A percentile compares a stretch with the other conserved stretches of the same genome.
Evolutionary conservation across 1,284 basidiomycete species (phyloP).

Genomic region (Fomitopsis palustris): DNA sequence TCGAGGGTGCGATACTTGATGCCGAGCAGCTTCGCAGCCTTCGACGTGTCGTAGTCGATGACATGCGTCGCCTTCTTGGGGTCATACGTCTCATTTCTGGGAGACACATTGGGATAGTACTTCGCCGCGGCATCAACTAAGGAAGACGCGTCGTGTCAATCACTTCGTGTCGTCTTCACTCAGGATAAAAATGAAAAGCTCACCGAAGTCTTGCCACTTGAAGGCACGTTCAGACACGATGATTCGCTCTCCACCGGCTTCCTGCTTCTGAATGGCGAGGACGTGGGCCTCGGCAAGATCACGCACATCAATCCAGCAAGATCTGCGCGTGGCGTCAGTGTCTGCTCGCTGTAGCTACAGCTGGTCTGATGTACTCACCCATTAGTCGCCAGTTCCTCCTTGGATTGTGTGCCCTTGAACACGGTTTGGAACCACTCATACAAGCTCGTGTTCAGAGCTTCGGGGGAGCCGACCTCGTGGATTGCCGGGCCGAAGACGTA

Average conservation of each 20-base stretch:
- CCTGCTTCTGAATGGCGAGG: conserved; percentile 35
- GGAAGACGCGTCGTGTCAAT: not conserved
- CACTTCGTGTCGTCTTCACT: not conserved
- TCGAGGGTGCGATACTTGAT: conserved; percentile 43
- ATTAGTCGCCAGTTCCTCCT: conserved; percentile 12
- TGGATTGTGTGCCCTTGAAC: conserved; percentile 23
- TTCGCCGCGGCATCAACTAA: conserved; percentile 13
- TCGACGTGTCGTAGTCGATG: conserved; percentile 29
- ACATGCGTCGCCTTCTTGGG: conserved; percentile 27
- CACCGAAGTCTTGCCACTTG: conserved; percentile 32
- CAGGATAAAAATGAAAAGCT: not conserved
- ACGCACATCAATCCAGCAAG: conserved; percentile 34
- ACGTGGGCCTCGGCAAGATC: conserved; percentile 46
- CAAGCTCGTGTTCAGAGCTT: conserved; percentile 52
- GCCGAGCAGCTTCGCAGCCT: conserved; percentile 42
- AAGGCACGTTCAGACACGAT: conserved; percentile 30
- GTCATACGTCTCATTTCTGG: conserved; percentile 19
- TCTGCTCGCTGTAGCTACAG: too few species aligned
- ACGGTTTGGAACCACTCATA: conserved; percentile 32
- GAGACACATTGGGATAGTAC: conserved; percentile 17
- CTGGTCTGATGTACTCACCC: conserved; percentile 12
- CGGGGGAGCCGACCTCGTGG: conserved; percentile 48
- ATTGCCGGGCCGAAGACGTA: conserved; percentile 45
- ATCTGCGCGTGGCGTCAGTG: not conserved
- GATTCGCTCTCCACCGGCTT: conserved; percentile 36